Percentiles rank a stretch among this genome's conserved stretches.
These are phyloP conservation scores for Lyophyllum decastes DNA, from an alignment of 768 basidiomycete species.

Conservation along the genomic window DNA sequence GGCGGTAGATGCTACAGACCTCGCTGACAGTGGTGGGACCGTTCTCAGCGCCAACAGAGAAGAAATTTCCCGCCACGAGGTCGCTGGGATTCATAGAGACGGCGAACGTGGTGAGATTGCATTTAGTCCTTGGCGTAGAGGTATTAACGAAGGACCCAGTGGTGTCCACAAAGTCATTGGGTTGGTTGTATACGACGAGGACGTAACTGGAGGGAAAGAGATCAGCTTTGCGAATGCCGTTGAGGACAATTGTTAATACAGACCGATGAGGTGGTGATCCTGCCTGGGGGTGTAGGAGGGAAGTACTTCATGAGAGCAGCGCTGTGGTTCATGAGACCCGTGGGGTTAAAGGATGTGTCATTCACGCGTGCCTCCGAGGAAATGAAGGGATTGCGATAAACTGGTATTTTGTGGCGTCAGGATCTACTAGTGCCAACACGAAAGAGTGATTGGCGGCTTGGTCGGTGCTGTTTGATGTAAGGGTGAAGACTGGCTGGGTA, in stretches of 20 bases:
- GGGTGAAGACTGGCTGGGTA: conserved; percentile 31
- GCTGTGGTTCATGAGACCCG: conserved; percentile 35
- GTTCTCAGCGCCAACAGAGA: conserved; percentile 37
- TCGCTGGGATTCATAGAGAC: conserved; percentile 29
- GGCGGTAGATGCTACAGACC: conserved; percentile 3
- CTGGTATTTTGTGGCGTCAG: conserved; percentile 42
- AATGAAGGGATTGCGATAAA: conserved; percentile 39
- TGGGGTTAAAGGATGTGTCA: conserved; percentile 20
- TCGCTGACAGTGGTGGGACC: conserved; percentile 1
- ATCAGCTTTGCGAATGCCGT: conserved; percentile 12
- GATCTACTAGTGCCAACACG: conserved; percentile 43
- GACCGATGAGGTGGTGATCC: conserved; percentile 48
- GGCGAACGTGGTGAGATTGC: conserved; percentile 40
- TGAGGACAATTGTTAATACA: conserved; percentile 10
- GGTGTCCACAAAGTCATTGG: conserved; percentile 29
- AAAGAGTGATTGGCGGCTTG: conserved; percentile 27
- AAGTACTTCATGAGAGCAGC: conserved; percentile 41
- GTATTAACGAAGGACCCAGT: conserved; percentile 33
- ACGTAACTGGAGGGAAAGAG: conserved; percentile 28
- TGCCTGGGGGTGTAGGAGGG: conserved; percentile 37
- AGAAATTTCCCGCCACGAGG: conserved; percentile 45
- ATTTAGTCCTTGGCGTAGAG: conserved; percentile 35
- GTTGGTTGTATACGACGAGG: conserved; percentile 33
- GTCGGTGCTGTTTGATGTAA: conserved; percentile 26
- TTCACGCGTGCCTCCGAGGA: conserved; percentile 36